Evolutionary conservation across 1,284 basidiomycete genomes (phyloP).

Genomic region (Porogramme epimiltina): DNA sequence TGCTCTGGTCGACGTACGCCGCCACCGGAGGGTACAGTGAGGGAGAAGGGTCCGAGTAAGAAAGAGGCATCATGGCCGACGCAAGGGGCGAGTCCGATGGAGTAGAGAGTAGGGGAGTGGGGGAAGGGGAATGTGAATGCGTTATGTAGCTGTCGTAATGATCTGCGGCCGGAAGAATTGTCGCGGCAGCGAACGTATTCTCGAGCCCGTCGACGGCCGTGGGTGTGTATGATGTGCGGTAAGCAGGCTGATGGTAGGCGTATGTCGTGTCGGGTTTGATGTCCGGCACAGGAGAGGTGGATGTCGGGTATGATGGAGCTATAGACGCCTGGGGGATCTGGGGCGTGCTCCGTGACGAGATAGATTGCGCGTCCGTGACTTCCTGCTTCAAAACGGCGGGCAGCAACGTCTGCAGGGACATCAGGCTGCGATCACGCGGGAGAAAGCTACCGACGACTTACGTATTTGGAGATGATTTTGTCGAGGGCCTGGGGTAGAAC

Average conservation of each 20-base stretch:
- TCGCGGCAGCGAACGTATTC: conserved; percentile 10
- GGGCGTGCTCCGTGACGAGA: conserved; percentile 3
- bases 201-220: conserved; percentile 10
- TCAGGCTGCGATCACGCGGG: not conserved
- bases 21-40: conserved; percentile 6
- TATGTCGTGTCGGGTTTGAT: conserved; percentile 10
- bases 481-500: conserved; percentile 80
- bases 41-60: conserved; percentile 11
- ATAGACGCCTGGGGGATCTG: conserved; percentile 7
- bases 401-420: conserved; percentile 11
- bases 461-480: conserved; percentile 96
- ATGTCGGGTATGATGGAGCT: conserved; percentile 10
- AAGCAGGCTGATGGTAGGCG: conserved; percentile 10
- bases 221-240: conserved; percentile 6
- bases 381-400: conserved; percentile 11
- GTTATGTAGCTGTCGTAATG: conserved; percentile 13
- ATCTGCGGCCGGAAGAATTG: conserved; percentile 1
- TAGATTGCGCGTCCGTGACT: conserved; percentile 2
- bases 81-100: conserved; percentile 10
- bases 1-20: conserved; percentile 9
- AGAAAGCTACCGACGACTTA: conserved; percentile 43
- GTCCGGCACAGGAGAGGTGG: conserved; percentile 10
- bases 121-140: conserved; percentile 12
- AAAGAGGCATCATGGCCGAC: conserved; percentile 2
- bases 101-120: conserved; percentile 10